Base-by-base conservation (phyloP, 1,284 basidiomycete species). In the Ustilago nuda region DNA sequence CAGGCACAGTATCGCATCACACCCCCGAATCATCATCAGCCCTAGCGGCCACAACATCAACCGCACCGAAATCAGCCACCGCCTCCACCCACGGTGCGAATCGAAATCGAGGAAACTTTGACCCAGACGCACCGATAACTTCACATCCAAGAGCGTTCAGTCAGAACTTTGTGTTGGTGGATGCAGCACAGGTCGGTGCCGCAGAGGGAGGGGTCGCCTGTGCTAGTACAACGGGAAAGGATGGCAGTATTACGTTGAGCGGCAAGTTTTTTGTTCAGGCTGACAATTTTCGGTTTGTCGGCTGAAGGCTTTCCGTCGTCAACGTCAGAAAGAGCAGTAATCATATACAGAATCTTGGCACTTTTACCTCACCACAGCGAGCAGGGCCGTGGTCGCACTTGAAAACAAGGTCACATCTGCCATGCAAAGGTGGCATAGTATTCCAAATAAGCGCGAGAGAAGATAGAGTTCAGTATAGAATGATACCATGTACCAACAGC, bases 1-100 rank as follows among this genome's bases (percentile, higher is more conserved):
- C 78, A 3, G 83, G 83, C 15, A 78, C 79, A 2, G 83, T 85
- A 8, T 73, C 81, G 35, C 82, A 85, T 61, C 82, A 84, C 58
- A 84, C 82, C 6, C 83, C 83, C 48, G 78, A 77, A 55, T 82
- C 80, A 3, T 63, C 71, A 0, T 77, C 77, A 4, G 76, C 76
- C 1, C 67, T 67, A 15, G 8, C 39, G 17, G 51, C 67, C 4
- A 64, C 79, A 15, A 41, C 62, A 11, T 69, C 71, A 6, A 78
- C 69, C 57, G 83, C 82, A 19, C 83, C 83, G 11, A 78, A 79
- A 43, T 79, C 80, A 4, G 67, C 75, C 1, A 64, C 67, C 0
- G 36, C 76, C 0, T 66, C 52, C 84, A 80, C 77, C 37, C 65
- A 72, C 52, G 67, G 67, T 23, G 58, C 54, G 1, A 52, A 62